These are phyloP conservation scores for Artemisia annua DNA, from an alignment of 129 eudicot genomes.

Conservation along the genomic window DNA sequence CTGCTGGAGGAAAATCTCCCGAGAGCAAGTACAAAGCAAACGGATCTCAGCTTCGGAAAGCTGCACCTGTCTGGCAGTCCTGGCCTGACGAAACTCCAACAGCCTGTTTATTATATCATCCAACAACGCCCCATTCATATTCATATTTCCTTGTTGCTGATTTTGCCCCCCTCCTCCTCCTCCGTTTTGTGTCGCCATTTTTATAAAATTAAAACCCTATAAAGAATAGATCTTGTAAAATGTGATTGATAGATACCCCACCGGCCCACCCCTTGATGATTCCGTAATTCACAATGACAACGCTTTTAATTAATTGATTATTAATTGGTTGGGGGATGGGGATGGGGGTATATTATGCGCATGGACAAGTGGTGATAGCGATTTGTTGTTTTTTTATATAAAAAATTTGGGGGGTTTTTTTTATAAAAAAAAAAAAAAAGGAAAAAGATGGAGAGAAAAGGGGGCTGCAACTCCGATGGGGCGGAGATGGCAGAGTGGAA, in stretches of 20 bases:
- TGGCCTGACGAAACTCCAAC: conserved; percentile 63
- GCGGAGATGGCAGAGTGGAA: too few relatives aligned
- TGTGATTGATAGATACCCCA: conserved; percentile 25
- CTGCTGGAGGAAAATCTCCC: conserved; percentile 65
- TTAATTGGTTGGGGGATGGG: too few relatives aligned
- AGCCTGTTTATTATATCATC: conserved; percentile 69
- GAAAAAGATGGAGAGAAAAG: not conserved
- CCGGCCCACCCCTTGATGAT: not conserved
- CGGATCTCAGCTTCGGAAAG: conserved; percentile 82
- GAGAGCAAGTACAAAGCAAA: conserved; percentile 46
- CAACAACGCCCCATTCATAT: conserved; percentile 48
- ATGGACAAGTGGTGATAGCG: conserved; percentile 32
- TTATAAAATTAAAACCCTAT: not conserved
- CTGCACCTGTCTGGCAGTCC: conserved; percentile 70
- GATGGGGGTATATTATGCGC: not conserved
- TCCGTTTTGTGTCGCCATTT: conserved; percentile 52
- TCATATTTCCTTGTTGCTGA: conserved; percentile 36
- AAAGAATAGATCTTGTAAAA: conserved; percentile 20
- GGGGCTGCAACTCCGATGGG: not conserved
- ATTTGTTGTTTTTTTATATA: not conserved
- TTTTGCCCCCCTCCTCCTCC: conserved; percentile 43
- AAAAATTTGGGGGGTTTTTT: too few relatives aligned
- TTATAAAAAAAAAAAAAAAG: not conserved
- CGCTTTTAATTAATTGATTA: too few relatives aligned
- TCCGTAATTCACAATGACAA: conserved; percentile 23